phyloP scores from a whole-genome alignment of 2,329 filamentous ascomycete genomes.

The Aspergillus aculeatus region DNA sequence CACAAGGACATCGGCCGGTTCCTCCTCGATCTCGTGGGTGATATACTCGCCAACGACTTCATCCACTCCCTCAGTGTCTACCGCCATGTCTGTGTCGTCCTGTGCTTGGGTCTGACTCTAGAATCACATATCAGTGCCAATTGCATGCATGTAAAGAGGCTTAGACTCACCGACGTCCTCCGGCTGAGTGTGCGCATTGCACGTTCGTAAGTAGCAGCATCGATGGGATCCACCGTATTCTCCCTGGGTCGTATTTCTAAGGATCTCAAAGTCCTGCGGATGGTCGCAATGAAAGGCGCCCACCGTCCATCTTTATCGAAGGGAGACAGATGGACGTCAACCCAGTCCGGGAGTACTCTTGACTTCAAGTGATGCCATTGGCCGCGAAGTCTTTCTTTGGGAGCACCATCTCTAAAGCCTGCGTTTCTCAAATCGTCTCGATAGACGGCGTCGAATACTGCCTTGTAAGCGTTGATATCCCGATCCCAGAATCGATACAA shows the following conservation, averaged over 20 bases:
- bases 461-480: conserved; percentile 7
- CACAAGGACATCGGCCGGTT: not conserved
- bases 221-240: conserved; percentile 15
- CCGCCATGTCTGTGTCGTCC: not conserved
- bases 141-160: not conserved
- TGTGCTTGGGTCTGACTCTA: not conserved
- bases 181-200: not conserved
- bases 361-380: conserved; percentile 27
- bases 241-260: conserved; percentile 7
- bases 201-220: conserved; percentile 7
- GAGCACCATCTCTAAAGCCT: conserved; percentile 19
- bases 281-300: conserved; percentile 14
- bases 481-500: conserved; percentile 25
- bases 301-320: conserved; percentile 19
- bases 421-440: conserved; percentile 15
- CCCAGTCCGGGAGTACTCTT: conserved; percentile 22
- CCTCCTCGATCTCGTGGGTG: not conserved
- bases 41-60: not conserved
- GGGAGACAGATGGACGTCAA: conserved; percentile 21
- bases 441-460: conserved; percentile 31
- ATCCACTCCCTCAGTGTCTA: not conserved
- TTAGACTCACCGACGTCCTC: not conserved
- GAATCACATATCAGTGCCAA: not conserved
- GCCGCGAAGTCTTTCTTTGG: conserved; percentile 10
- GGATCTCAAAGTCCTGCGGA: conserved; percentile 10